Evolutionary conservation across 495 filamentous ascomycete genomes (phyloP).

Genomic region (Astrocystis sublimbata): DNA sequence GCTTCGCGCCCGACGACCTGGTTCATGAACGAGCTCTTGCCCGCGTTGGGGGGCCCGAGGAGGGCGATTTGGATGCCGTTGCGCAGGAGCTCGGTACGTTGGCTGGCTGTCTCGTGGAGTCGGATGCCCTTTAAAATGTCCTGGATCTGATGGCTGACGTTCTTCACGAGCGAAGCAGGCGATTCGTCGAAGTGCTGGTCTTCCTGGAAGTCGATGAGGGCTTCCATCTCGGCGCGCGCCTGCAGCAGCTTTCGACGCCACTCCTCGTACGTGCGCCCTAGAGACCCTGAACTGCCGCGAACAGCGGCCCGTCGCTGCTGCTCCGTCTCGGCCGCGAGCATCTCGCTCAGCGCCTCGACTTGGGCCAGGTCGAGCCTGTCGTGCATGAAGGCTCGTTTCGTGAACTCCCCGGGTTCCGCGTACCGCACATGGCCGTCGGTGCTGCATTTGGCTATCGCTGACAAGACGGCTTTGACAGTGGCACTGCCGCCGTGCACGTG

Average conservation of each 20-base stretch:
- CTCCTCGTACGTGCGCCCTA: conserved; percentile 77
- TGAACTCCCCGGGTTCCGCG: conserved; percentile 95
- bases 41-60: conserved; percentile 89
- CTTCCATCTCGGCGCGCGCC: conserved; percentile 89
- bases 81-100: conserved; percentile 80
- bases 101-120: conserved; percentile 71
- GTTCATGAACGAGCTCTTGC: conserved; percentile 94
- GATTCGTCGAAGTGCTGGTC: conserved; percentile 97
- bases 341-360: conserved; percentile 87
- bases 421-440: conserved; percentile 63
- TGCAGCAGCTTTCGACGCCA: conserved; percentile 79
- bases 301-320: conserved; percentile 88
- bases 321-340: conserved; percentile 84
- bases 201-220: conserved; percentile 94
- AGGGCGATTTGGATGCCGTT: conserved; percentile 85
- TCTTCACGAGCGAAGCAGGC: conserved; percentile 65
- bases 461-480: conserved; percentile 79
- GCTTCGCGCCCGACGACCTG: conserved; percentile 89
- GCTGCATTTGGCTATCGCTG: conserved; percentile 62
- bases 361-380: conserved; percentile 84
- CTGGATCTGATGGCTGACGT: conserved; percentile 64
- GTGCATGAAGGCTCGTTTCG: conserved; percentile 87
- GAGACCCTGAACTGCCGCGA: conserved; percentile 65
- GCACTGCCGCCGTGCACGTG: conserved; percentile 94
- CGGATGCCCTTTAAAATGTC: conserved; percentile 61